Base-by-base conservation (phyloP, 257 asterid species). In the Solanum clarkiae region DNA sequence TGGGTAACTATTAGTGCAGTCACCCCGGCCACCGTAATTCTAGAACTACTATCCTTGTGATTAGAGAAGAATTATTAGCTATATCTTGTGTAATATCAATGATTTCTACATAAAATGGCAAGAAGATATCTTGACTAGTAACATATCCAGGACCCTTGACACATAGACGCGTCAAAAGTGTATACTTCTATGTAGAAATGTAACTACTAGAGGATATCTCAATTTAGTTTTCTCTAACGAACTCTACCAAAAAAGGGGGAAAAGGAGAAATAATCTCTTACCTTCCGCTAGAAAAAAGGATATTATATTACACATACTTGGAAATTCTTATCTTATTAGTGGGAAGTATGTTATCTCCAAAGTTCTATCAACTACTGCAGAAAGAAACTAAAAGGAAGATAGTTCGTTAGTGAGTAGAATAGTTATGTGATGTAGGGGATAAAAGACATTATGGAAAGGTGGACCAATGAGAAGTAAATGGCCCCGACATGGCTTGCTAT, bases 401-500 rank as follows among this genome's bases (percentile, higher is more conserved):
- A 60, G 68, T 60, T 59, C 66, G 62, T 13, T 49, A 77, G 2
- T 15, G 4, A 51, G 11, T 15, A 75, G 15, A 8, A n/a, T 49
- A 75, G 62, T 75, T 24, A 24, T 49, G 82, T 40, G 80, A 70
- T 69, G 79, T 4, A 40, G 79, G 79, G 40, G 16, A 69, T 40
- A 17, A 69, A 69, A 69, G 79, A 69, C 51, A 40, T 9, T 17
- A 40, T 42, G 54, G 80, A 42, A 54, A 44, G 13, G n/a, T 24
- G 87, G 86, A 86, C 85, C 87, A 85, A 70, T 70, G 88, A 63
- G 93, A 89, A 60, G 90, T 90, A 89, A 87, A 88, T 89, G 98
- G 97, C 87, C 95, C 94, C 94, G 85, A 55, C 55, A 88, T 93
- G 97, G 89, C 87, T 91, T 91, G 95, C 92, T 86, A 84, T 53